A percentile compares a stretch with the other conserved stretches of the same genome.
phyloP scores from a whole-genome alignment of 805 yeast genomes.

The Pichia nanzhaoensis region DNA sequence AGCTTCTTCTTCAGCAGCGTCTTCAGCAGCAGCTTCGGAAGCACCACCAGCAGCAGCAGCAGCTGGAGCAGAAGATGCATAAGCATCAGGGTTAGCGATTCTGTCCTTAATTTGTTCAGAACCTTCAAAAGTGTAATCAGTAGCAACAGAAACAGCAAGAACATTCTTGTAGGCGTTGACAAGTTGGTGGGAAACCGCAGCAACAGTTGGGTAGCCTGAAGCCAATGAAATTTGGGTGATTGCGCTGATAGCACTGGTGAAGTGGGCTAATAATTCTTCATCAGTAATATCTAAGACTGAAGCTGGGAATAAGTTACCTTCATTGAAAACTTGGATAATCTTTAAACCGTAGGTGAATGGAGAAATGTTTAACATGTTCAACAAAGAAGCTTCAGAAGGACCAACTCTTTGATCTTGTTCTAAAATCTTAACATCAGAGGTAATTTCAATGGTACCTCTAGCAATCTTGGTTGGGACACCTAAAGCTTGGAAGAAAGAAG shows the following conservation, averaged over 20 bases:
- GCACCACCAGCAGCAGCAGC: slow-evolving; percentile 72
- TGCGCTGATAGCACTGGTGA: slow-evolving; percentile 85
- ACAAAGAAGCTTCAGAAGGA: slow-evolving; percentile 97
- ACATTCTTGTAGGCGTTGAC: slow-evolving; percentile 99
- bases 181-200: slow-evolving; percentile 98
- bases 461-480: slow-evolving; percentile 99
- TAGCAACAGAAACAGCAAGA: slow-evolving; percentile 94
- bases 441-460: slow-evolving; percentile 99
- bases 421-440: slow-evolving; percentile 93
- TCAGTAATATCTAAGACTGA: slow-evolving; percentile 97
- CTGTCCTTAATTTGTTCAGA: slow-evolving; percentile 99
- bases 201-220: slow-evolving; percentile 98
- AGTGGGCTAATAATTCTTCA: slow-evolving; percentile 89
- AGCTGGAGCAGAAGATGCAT: slow-evolving; percentile 98
- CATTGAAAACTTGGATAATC: slow-evolving; percentile 95
- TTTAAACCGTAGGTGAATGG: slow-evolving; percentile 99
- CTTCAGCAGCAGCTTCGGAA: slow-evolving; percentile 52
- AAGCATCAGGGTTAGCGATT: slow-evolving; percentile 99
- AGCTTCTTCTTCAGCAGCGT: slow-evolving; percentile 68
- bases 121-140: slow-evolving; percentile 99
- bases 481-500: slow-evolving; percentile 99
- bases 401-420: slow-evolving; percentile 85
- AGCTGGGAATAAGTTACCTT: slow-evolving; percentile 97
- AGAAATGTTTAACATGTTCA: slow-evolving; percentile 99
- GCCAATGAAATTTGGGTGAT: slow-evolving; percentile 97